Conservation (phyloP, 768 basidiomycete species). For the Collybia nuda region DNA sequence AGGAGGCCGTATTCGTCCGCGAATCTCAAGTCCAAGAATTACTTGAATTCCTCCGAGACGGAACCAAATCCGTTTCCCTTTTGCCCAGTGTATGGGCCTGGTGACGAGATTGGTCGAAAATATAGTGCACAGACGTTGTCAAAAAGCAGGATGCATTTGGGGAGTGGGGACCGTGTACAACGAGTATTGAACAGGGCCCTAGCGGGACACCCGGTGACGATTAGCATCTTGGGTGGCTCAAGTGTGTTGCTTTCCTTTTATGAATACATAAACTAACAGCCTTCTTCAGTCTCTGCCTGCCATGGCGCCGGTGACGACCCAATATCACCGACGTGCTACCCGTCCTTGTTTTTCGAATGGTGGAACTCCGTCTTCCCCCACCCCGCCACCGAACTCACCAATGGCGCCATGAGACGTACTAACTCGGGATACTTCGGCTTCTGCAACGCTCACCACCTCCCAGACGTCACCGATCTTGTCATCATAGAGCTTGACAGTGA, state of each 20-base stretch:
- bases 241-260: constrained; percentile 39
- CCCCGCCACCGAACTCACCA: constrained; percentile 95
- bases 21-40: constrained; percentile 72
- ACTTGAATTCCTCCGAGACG: constrained; percentile 63
- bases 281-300: constrained; percentile 78
- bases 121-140: constrained; percentile 77
- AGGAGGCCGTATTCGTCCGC: constrained; percentile 36
- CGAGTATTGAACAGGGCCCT: constrained; percentile 82
- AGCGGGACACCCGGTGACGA: constrained; percentile 83
- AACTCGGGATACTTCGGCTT: constrained; percentile 94
- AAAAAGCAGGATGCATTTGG: constrained; percentile 73
- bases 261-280: background rate
- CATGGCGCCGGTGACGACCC: constrained; percentile 94
- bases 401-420: constrained; percentile 91
- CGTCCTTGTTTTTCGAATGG: constrained; percentile 95
- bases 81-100: constrained; percentile 85
- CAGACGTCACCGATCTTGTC: constrained; percentile 91
- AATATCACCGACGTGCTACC: constrained; percentile 82
- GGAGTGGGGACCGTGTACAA: constrained; percentile 82
- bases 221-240: constrained; percentile 88
- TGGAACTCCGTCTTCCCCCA: constrained; percentile 98
- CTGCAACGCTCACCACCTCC: constrained; percentile 91
- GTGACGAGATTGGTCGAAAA: constrained; percentile 74
- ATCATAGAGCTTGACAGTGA: constrained; percentile 94
- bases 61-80: constrained; percentile 83